A percentile compares a stretch with the other conserved stretches of the same genome.
These are phyloP conservation scores for Hemileccinum impolitum DNA, from an alignment of 768 basidiomycete genomes.

Conservation along the genomic window DNA sequence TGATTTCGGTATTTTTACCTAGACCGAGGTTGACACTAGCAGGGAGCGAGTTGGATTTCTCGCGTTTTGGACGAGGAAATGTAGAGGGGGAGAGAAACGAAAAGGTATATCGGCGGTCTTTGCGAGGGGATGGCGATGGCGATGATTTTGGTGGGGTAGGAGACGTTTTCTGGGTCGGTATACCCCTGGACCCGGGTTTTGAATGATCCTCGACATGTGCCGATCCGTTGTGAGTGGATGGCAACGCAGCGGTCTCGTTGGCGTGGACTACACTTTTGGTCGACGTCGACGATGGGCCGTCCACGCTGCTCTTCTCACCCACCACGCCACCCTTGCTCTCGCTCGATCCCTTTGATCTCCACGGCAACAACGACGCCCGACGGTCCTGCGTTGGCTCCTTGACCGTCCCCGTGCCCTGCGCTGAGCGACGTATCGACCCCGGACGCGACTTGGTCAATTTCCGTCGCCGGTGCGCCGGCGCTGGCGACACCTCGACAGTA, in stretches of 20 bases:
- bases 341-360: constrained; percentile 16
- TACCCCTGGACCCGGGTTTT: not conserved
- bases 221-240: not conserved
- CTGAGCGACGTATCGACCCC: not conserved
- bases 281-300: not conserved
- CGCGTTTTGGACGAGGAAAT: constrained; percentile 20
- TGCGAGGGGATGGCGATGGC: constrained; percentile 5
- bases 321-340: constrained; percentile 1
- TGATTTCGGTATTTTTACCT: not conserved
- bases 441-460: constrained; percentile 24
- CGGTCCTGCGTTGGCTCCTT: constrained; percentile 10
- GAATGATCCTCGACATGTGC: not conserved
- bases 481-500: constrained; percentile 18
- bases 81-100: constrained; percentile 20
- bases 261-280: not conserved
- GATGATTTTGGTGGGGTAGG: not conserved
- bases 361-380: constrained; percentile 18
- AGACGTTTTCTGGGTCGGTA: not conserved
- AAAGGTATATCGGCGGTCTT: constrained; percentile 22
- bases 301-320: not conserved
- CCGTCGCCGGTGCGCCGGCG: constrained; percentile 13
- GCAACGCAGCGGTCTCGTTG: not conserved
- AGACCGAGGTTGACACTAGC: not conserved
- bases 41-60: constrained; percentile 8
- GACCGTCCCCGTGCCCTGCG: not conserved